Conservation (phyloP, 177 flowering plant genomes). For the Vitis hybrid region DNA sequence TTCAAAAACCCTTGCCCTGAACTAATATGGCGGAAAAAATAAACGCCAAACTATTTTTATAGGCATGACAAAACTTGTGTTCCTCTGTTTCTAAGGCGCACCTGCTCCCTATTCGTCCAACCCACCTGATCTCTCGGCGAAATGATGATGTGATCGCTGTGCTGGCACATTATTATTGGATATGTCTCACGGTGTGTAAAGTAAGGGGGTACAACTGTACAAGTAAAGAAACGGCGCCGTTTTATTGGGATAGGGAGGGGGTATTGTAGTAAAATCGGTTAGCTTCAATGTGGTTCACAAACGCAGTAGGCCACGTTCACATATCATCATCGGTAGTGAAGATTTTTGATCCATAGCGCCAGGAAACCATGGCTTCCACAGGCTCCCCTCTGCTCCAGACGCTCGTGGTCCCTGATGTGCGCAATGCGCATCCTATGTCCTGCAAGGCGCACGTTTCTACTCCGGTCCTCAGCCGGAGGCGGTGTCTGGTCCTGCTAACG, state of each 20-base stretch:
- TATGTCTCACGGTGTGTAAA: too few species aligned
- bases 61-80: not conserved
- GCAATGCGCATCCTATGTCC: constrained; percentile 16
- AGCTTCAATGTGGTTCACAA: too few species aligned
- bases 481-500: constrained; percentile 40
- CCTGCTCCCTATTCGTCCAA: not conserved
- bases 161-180: too few species aligned
- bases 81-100: not conserved
- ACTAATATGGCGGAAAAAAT: constrained; percentile 13
- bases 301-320: too few species aligned
- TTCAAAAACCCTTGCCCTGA: constrained; percentile 9
- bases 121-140: too few species aligned
- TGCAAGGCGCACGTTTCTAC: constrained; percentile 7
- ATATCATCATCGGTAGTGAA: too few species aligned
- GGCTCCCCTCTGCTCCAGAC: constrained; percentile 12
- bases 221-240: too few species aligned
- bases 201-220: too few species aligned
- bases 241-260: too few species aligned
- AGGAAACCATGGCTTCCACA: constrained; percentile 33
- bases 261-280: too few species aligned
- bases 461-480: constrained; percentile 37
- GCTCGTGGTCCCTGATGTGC: constrained; percentile 15
- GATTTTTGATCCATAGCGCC: not conserved
- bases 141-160: not conserved
- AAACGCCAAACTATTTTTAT: not conserved